Conservation (phyloP, 1,284 basidiomycete species). For the Tilletia indica region DNA sequence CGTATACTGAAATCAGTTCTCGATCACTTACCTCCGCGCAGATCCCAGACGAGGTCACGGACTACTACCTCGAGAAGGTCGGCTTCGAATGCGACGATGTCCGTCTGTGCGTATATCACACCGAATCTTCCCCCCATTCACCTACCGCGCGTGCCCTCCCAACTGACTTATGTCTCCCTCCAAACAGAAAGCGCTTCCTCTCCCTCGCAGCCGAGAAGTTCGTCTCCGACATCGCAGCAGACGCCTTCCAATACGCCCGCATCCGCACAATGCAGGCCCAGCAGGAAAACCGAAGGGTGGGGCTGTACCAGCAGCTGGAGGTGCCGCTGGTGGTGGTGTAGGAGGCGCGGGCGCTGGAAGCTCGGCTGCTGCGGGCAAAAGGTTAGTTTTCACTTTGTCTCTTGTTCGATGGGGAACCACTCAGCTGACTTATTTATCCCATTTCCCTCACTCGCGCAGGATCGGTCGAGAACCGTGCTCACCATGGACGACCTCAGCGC, state of each 20-base stretch:
- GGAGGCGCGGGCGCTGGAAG: slow-evolving; percentile 17
- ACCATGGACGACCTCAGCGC: slow-evolving; percentile 96
- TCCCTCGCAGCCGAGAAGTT: slow-evolving; percentile 98
- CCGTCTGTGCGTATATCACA: slow-evolving; percentile 35
- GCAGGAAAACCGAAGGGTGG: slow-evolving; percentile 44
- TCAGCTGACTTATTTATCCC: slow-evolving; percentile 7
- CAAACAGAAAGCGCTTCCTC: slow-evolving; percentile 71
- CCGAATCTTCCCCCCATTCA: neutral
- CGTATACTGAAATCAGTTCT: no score
- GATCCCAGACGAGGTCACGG: slow-evolving; percentile 98
- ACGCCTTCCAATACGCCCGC: slow-evolving; percentile 95
- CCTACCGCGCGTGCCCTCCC: no score
- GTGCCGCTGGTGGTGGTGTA: slow-evolving; percentile 19
- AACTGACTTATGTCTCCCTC: no score
- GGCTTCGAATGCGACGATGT: slow-evolving; percentile 22
- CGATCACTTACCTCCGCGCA: slow-evolving; percentile 51
- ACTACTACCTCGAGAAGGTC: slow-evolving; percentile 69
- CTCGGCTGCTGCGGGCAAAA: neutral
- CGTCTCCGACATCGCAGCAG: slow-evolving; percentile 91
- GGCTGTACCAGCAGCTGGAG: slow-evolving; percentile 27
- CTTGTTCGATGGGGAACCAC: neutral
- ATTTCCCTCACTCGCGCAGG: slow-evolving; percentile 48
- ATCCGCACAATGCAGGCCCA: slow-evolving; percentile 68
- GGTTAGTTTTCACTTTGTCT: neutral
- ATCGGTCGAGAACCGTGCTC: slow-evolving; percentile 90